Evolutionary conservation across 257 asterid species (phyloP).

Genomic region (Vinca minor): DNA sequence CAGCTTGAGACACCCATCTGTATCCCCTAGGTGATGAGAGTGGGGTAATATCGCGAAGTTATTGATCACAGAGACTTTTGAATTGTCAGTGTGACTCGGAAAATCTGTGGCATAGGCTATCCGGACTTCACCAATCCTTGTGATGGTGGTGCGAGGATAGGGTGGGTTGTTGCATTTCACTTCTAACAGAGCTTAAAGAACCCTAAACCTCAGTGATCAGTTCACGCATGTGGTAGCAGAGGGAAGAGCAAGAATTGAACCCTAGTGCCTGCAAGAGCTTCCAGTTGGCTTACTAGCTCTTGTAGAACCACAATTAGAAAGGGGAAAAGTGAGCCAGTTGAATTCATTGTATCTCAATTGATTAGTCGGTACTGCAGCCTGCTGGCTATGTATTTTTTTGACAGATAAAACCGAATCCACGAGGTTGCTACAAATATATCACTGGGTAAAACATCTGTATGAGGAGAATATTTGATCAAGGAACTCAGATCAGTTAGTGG

Average conservation of each 20-base stretch:
- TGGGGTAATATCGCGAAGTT: background rate
- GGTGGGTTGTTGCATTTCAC: background rate
- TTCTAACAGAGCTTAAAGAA: background rate
- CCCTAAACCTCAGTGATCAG: background rate
- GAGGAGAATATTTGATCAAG: background rate
- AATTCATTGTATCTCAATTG: background rate
- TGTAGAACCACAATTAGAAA: background rate
- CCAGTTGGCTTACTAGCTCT: background rate
- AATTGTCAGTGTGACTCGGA: background rate
- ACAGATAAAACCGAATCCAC: background rate
- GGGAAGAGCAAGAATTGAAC: background rate
- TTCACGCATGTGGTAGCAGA: background rate
- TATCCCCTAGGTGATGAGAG: constrained; percentile 39
- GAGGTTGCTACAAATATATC: background rate
- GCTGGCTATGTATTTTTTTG: background rate
- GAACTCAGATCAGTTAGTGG: background rate
- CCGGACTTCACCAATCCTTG: background rate
- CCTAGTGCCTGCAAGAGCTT: background rate
- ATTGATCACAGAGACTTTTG: background rate
- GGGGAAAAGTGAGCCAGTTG: background rate
- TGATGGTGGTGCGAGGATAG: background rate
- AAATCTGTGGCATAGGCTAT: background rate
- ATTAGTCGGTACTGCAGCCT: too few species aligned
- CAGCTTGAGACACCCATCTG: constrained; percentile 32
- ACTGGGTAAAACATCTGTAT: background rate